These are phyloP conservation scores for Diaporthe citri DNA, from an alignment of 2,329 filamentous ascomycete genomes.

Conservation along the genomic window DNA sequence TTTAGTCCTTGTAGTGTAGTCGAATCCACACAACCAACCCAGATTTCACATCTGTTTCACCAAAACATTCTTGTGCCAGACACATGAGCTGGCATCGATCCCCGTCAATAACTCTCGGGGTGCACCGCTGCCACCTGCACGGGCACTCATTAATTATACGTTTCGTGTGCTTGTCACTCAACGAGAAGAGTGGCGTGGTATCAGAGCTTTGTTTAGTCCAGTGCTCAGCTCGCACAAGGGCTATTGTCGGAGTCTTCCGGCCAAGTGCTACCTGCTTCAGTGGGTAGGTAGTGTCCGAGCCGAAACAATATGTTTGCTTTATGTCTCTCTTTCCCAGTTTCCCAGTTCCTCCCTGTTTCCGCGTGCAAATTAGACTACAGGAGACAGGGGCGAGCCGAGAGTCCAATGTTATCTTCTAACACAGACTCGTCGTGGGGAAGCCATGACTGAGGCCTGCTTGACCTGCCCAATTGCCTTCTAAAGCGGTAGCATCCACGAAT, in stretches of 20 bases:
- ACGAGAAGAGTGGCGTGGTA: background rate
- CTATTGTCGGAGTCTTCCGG: background rate
- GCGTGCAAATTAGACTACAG: background rate
- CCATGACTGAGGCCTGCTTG: conserved; percentile 12
- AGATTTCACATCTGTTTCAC: background rate
- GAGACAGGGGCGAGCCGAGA: background rate
- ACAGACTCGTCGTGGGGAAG: conserved; percentile 10
- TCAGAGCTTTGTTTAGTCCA: background rate
- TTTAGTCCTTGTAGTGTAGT: background rate
- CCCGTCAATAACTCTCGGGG: background rate
- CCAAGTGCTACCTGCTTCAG: conserved; percentile 9
- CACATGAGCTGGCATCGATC: background rate
- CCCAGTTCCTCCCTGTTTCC: background rate
- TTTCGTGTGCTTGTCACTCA: background rate
- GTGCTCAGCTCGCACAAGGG: background rate
- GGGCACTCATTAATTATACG: background rate
- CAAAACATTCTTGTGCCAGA: background rate
- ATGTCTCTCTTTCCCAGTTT: background rate
- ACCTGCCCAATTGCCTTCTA: conserved; percentile 29
- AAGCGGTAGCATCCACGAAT: conserved; percentile 23
- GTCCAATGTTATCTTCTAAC: background rate
- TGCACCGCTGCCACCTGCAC: background rate
- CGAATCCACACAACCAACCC: background rate
- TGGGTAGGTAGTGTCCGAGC: conserved; percentile 9
- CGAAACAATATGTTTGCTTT: background rate